Conservation (phyloP, 2,329 filamentous ascomycete genomes). For the Cordyceps cateniannulata region DNA sequence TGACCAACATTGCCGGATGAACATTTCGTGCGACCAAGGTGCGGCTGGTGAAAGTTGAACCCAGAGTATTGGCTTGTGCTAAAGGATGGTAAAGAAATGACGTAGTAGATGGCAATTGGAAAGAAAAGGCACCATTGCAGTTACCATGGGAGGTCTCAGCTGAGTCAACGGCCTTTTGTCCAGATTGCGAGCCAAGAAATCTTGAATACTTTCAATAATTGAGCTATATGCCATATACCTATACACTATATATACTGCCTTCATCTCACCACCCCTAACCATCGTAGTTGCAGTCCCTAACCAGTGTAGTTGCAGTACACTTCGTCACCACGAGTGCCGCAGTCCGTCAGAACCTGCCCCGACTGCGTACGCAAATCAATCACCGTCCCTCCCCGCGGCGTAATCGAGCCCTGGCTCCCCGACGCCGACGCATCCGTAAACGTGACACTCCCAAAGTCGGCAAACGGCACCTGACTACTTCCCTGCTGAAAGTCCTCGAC, state of each 20-base stretch:
- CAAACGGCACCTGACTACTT: conserved; percentile 17
- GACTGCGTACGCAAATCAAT: background rate
- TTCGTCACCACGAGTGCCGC: background rate
- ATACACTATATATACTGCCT: background rate
- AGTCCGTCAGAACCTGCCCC: background rate
- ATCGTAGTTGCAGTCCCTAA: background rate
- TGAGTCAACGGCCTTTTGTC: too few species aligned
- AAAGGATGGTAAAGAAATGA: too few species aligned
- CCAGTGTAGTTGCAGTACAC: conserved; percentile 9
- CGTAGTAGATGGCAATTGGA: too few species aligned
- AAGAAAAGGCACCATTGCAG: too few species aligned
- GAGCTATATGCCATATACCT: background rate
- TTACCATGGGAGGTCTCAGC: too few species aligned
- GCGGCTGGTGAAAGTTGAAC: too few species aligned
- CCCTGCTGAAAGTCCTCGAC: conserved; percentile 32
- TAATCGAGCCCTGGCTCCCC: conserved; percentile 23
- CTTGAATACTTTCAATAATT: too few species aligned
- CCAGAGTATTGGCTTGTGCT: too few species aligned
- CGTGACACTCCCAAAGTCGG: conserved; percentile 10
- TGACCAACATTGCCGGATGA: too few species aligned
- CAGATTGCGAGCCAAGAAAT: too few species aligned
- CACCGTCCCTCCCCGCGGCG: background rate
- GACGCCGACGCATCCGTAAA: conserved; percentile 7
- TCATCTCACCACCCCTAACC: background rate
- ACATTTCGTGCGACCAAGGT: too few species aligned